phyloP scores from a whole-genome alignment of 1,284 basidiomycete genomes.

The Sporisorium reilianum region DNA sequence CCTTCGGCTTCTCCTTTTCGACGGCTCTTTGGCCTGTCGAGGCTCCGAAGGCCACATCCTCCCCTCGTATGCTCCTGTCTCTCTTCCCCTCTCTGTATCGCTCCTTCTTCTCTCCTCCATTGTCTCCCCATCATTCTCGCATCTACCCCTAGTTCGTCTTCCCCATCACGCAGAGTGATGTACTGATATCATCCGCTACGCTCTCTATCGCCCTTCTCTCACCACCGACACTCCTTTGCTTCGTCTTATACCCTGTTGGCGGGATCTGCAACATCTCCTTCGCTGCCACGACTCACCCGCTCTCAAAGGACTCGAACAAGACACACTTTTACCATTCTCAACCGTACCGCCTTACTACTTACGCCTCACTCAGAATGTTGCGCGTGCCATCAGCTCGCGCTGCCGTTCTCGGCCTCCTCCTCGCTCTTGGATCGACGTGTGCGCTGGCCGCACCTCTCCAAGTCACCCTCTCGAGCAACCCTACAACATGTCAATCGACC shows the following conservation, averaged over 20 bases:
- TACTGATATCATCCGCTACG: neutral
- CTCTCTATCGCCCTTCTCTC: neutral
- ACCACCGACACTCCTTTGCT: constrained; percentile 14
- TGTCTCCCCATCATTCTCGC: neutral
- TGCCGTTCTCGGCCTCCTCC: constrained; percentile 3
- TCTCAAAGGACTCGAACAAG: neutral
- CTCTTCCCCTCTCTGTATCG: neutral
- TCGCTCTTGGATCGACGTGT: constrained; percentile 22
- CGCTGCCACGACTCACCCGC: neutral
- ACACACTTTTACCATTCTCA: neutral
- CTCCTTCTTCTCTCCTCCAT: neutral
- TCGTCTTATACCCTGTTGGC: constrained; percentile 12
- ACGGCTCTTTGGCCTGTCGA: too few species aligned
- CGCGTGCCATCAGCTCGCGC: neutral
- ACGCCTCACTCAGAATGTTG: neutral
- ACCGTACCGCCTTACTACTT: neutral
- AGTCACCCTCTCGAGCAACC: constrained; percentile 35
- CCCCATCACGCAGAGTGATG: constrained; percentile 3
- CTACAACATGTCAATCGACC: constrained; percentile 36
- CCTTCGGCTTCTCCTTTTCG: neutral
- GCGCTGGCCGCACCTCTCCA: constrained; percentile 41
- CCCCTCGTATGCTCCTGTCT: neutral
- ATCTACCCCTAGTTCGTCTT: neutral
- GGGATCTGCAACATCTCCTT: neutral
- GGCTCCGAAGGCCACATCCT: neutral